phyloP scores from a whole-genome alignment of 495 filamentous ascomycete species.

The Penicillium maclennaniae region DNA sequence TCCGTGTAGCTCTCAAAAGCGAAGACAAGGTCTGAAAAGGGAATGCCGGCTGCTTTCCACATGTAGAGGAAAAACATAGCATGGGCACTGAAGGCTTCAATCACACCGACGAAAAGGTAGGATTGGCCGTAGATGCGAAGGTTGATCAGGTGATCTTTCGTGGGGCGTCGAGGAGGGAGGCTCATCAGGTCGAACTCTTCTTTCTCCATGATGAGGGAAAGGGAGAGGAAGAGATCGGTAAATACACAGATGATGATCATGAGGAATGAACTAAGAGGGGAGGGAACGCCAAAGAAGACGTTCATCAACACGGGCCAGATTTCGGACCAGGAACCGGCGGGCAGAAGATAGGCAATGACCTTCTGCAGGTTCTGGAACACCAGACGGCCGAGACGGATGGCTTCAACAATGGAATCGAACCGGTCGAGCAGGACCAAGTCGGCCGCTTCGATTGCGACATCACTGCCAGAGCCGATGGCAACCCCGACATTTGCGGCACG shows the following conservation, averaged over 20 bases:
- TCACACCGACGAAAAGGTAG: slow-evolving; percentile 49
- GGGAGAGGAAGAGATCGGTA: slow-evolving; percentile 57
- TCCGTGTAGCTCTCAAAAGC: slow-evolving; percentile 44
- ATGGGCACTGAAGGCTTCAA: slow-evolving; percentile 47
- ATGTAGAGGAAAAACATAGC: slow-evolving; percentile 52
- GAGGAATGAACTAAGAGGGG: slow-evolving; percentile 63
- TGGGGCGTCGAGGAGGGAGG: slow-evolving; percentile 58
- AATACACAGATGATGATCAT: slow-evolving; percentile 74
- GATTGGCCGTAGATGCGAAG: slow-evolving; percentile 47
- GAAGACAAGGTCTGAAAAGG: slow-evolving; percentile 41
- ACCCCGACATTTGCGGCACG: slow-evolving; percentile 64
- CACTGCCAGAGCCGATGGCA: slow-evolving; percentile 57
- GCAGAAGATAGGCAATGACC: slow-evolving; percentile 55
- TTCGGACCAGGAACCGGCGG: slow-evolving; percentile 67
- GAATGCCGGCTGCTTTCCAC: slow-evolving; percentile 42
- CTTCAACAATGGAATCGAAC: slow-evolving; percentile 65
- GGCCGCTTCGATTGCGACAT: slow-evolving; percentile 74
- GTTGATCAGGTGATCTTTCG: slow-evolving; percentile 56
- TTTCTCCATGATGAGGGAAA: slow-evolving; percentile 63
- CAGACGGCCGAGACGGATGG: slow-evolving; percentile 55
- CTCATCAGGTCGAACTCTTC: slow-evolving; percentile 67
- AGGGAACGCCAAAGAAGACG: slow-evolving; percentile 66
- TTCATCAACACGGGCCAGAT: slow-evolving; percentile 74
- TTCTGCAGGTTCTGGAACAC: slow-evolving; percentile 59
- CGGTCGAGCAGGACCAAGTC: slow-evolving; percentile 77